phyloP scores from a whole-genome alignment of 2,329 filamentous ascomycete genomes.

The Escovopsis sp. region DNA sequence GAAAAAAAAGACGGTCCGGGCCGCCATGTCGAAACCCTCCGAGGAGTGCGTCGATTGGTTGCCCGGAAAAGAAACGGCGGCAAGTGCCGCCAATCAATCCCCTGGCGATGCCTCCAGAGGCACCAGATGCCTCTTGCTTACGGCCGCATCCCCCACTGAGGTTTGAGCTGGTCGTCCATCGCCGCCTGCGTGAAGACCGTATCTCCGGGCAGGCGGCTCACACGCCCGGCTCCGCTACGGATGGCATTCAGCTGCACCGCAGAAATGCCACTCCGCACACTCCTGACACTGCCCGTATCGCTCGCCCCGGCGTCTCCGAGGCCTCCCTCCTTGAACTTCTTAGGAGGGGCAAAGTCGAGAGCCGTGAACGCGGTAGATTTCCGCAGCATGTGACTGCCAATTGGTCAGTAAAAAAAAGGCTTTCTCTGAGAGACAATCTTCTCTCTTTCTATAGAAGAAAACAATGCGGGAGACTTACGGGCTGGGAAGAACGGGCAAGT shows the following conservation, averaged over 20 bases:
- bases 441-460: no score
- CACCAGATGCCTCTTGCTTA: conserved; percentile 8
- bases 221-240: conserved; percentile 69
- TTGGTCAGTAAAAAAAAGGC: conserved; percentile 13
- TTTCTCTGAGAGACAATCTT: no score
- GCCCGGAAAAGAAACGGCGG: conserved; percentile 6
- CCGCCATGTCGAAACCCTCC: conserved; percentile 1
- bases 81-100: background rate
- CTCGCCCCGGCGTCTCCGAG: conserved; percentile 34
- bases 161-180: conserved; percentile 45
- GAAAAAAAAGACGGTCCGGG: conserved; percentile 8
- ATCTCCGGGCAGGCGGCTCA: conserved; percentile 71
- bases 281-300: conserved; percentile 48
- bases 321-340: conserved; percentile 58
- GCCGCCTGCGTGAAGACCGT: conserved; percentile 65
- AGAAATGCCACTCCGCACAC: conserved; percentile 63
- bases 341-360: conserved; percentile 69
- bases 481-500: conserved; percentile 73
- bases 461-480: conserved; percentile 51
- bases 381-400: conserved; percentile 49
- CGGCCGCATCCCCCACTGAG: conserved; percentile 40
- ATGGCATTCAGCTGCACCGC: conserved; percentile 54
- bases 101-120: conserved; percentile 1
- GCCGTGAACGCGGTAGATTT: conserved; percentile 67
- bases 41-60: conserved; percentile 2